Percentiles rank a stretch among this genome's conserved stretches.
These are phyloP conservation scores for Didymella pinodella DNA, from an alignment of 2,329 filamentous ascomycete genomes.

Conservation along the genomic window DNA sequence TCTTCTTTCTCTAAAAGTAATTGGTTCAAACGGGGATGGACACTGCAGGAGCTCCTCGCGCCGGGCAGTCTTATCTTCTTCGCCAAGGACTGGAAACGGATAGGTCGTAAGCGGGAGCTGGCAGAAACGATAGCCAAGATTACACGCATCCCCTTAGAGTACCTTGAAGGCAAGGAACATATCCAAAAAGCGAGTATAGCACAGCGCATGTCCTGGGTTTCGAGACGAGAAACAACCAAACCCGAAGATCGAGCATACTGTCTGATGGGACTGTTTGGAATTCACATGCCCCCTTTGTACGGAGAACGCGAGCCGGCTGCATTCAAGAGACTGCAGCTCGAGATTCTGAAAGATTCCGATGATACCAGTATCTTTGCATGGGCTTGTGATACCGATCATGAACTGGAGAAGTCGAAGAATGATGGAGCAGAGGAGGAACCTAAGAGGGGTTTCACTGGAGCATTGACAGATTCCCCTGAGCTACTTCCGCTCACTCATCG, in stretches of 20 bases:
- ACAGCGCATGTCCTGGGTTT: constrained; percentile 25
- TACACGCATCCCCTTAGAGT: not conserved
- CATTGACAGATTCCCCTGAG: not conserved
- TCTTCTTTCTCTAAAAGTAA: not conserved
- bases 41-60: not conserved
- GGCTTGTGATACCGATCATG: not conserved
- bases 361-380: not conserved
- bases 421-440: no score
- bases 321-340: not conserved
- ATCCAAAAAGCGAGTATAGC: not conserved
- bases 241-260: constrained; percentile 29
- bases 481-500: not conserved
- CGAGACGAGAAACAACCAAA: constrained; percentile 19
- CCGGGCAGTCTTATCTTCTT: not conserved
- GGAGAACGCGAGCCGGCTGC: constrained; percentile 18
- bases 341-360: not conserved
- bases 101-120: not conserved
- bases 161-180: not conserved
- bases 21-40: constrained; percentile 2
- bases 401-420: not conserved
- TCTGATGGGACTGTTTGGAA: constrained; percentile 28
- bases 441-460: not conserved
- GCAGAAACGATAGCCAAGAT: not conserved
- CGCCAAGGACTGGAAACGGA: not conserved
- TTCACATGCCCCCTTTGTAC: constrained; percentile 23